A percentile compares a stretch with the other conserved stretches of the same genome.
These are phyloP conservation scores for Toxoplasma gondii DNA, from an alignment of 169 alveolate species.

Conservation along the genomic window DNA sequence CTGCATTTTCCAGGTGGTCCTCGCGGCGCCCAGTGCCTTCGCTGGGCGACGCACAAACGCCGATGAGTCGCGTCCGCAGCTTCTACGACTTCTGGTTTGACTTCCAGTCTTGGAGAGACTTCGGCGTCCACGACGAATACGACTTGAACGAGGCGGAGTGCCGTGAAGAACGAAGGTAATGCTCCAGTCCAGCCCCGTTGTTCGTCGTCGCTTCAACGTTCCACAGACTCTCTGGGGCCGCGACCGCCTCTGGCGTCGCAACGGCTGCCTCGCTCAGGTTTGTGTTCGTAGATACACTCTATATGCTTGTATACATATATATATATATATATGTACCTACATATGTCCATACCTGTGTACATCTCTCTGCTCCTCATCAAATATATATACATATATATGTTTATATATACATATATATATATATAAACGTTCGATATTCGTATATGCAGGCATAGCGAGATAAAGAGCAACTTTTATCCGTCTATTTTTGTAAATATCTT, in stretches of 20 bases:
- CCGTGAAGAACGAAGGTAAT: slow-evolving; percentile 84
- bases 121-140: slow-evolving; percentile 81
- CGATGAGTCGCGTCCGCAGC: slow-evolving; percentile 32
- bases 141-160: slow-evolving; percentile 86
- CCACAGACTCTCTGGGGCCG: not conserved
- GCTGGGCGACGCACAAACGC: slow-evolving; percentile 65
- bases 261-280: not conserved
- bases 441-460: too few species aligned
- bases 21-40: slow-evolving; percentile 63
- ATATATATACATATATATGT: not conserved
- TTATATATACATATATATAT: not conserved
- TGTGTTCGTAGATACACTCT: not conserved
- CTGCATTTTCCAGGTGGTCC: slow-evolving; percentile 57
- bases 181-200: not conserved
- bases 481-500: too few species aligned
- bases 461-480: too few species aligned
- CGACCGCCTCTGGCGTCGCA: not conserved
- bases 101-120: slow-evolving; percentile 70
- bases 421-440: too few species aligned
- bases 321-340: not conserved
- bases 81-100: slow-evolving; percentile 71
- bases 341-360: not conserved
- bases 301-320: not conserved
- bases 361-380: not conserved
- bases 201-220: not conserved